These are phyloP conservation scores for Puccinia hordei DNA, from an alignment of 1,284 basidiomycete genomes.

Conservation along the genomic window DNA sequence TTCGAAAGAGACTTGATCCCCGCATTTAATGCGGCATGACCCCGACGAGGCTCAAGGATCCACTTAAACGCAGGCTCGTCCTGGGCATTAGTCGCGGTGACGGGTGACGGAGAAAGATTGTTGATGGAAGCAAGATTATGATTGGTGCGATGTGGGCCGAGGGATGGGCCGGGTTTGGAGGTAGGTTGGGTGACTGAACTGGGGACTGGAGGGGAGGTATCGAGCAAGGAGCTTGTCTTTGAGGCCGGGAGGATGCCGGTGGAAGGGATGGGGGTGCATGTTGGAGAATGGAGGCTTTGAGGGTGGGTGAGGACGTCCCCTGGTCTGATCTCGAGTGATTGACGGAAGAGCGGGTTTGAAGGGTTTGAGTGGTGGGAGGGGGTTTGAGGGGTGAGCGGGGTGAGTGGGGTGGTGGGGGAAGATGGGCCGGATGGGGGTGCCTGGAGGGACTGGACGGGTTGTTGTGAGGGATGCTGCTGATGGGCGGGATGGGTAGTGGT, in stretches of 20 bases:
- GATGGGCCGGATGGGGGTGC: no score
- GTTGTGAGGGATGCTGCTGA: neutral
- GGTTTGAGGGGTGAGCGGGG: neutral
- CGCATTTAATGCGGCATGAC: slow-evolving; percentile 92
- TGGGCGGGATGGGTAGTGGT: neutral
- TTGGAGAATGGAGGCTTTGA: slow-evolving; percentile 38
- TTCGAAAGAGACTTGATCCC: slow-evolving; percentile 81
- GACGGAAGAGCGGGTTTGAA: neutral
- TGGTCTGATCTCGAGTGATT: slow-evolving; percentile 40
- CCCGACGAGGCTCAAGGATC: slow-evolving; percentile 78
- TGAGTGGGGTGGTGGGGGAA: slow-evolving; percentile 12
- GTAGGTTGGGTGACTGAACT: neutral
- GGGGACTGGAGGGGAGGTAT: neutral
- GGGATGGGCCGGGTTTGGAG: neutral
- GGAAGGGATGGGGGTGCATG: neutral
- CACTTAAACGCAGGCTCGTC: slow-evolving; percentile 63
- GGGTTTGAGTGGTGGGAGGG: neutral
- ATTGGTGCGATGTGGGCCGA: neutral
- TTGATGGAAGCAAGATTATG: neutral
- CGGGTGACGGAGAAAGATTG: neutral
- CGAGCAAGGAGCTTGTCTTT: slow-evolving; percentile 13
- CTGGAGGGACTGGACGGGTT: neutral
- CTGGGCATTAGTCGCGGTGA: slow-evolving; percentile 58
- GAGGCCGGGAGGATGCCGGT: neutral
- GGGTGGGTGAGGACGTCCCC: slow-evolving; percentile 35